These are phyloP conservation scores for Colletotrichum sp. DNA, from an alignment of 2,329 filamentous ascomycete genomes.

Conservation along the genomic window DNA sequence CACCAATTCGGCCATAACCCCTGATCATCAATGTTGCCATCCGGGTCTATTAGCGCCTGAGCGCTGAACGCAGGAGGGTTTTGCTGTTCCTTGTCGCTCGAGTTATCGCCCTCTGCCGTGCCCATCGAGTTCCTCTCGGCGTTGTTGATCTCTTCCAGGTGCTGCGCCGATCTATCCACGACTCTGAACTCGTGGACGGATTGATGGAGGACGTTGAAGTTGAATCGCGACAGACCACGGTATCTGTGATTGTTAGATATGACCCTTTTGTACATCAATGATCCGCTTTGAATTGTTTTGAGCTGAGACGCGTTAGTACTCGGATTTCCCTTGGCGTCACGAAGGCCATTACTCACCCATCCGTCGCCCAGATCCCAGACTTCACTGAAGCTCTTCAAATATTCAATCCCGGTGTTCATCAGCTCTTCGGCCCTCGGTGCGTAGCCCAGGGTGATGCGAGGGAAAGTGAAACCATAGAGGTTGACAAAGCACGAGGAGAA, in stretches of 20 bases:
- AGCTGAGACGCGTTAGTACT: not conserved
- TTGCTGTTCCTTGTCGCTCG: not conserved
- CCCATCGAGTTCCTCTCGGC: conserved; percentile 20
- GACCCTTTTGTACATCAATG: conserved; percentile 29
- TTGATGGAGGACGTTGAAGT: conserved; percentile 33
- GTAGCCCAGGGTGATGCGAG: conserved; percentile 42
- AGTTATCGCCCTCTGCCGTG: not conserved
- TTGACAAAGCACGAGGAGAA: conserved; percentile 49
- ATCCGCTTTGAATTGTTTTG: conserved; percentile 24
- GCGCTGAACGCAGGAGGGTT: not conserved
- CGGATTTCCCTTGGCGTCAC: fast-evolving
- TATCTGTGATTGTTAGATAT: conserved; percentile 25
- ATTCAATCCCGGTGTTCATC: conserved; percentile 28
- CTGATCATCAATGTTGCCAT: conserved; percentile 8
- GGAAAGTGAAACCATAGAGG: conserved; percentile 42
- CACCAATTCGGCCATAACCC: conserved; percentile 23
- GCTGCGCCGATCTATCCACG: conserved; percentile 34
- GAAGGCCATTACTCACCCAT: conserved; percentile 24
- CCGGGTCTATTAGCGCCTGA: not conserved
- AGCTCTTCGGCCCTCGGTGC: conserved; percentile 27
- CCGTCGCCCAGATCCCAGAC: conserved; percentile 34
- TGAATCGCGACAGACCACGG: conserved; percentile 27
- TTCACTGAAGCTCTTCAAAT: conserved; percentile 29
- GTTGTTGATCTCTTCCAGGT: conserved; percentile 31
- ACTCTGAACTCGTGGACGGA: conserved; percentile 34